Conservation (phyloP, 108 stramenopile genomes). For the Nannochloropsis oceanica region DNA sequence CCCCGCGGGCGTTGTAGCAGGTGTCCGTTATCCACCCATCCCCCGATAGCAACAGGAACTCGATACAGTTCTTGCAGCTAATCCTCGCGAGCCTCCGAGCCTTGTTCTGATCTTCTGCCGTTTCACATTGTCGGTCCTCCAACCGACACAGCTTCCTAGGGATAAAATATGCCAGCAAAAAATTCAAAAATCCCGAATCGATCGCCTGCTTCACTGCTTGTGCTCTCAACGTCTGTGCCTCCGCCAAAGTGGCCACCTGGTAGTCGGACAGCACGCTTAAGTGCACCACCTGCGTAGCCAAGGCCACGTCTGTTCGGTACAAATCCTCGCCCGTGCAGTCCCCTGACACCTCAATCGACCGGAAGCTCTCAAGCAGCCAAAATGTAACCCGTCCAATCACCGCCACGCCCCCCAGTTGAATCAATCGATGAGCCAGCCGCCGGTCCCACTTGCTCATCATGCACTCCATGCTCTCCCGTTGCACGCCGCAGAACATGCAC, state of each 20-base stretch:
- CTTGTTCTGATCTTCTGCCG: neutral
- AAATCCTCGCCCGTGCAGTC: neutral
- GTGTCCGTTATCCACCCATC: neutral
- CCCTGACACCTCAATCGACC: neutral
- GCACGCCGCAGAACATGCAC: neutral
- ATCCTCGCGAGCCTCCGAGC: neutral
- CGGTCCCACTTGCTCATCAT: neutral
- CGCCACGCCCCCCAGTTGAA: neutral
- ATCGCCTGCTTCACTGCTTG: neutral
- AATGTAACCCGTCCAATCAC: neutral
- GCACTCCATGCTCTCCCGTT: neutral
- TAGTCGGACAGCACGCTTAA: neutral
- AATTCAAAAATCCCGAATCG: neutral
- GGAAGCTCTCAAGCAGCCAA: neutral
- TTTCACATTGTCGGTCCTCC: neutral
- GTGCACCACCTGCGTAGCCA: neutral
- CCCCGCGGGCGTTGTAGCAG: neutral
- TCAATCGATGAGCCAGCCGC: neutral
- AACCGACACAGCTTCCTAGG: neutral
- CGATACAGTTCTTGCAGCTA: neutral
- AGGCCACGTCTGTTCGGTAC: neutral
- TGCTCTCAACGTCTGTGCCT: neutral
- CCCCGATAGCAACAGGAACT: neutral
- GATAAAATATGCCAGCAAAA: neutral
- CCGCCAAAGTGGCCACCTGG: neutral